Conservation (phyloP, 2,329 filamentous ascomycete species). For the Capronia coronata region DNA sequence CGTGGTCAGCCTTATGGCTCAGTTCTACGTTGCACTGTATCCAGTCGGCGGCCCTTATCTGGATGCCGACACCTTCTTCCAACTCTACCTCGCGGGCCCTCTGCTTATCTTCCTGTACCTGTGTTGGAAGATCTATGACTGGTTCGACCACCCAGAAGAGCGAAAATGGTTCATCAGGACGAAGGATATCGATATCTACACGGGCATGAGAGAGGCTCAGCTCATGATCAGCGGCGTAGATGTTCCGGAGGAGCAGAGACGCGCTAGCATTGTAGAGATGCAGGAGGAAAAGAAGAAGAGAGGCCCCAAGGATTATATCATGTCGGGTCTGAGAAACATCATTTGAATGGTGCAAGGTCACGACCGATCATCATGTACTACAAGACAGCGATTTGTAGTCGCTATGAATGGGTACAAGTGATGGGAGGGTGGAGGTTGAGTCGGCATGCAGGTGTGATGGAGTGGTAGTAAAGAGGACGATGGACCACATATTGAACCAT, state of each 20-base stretch:
- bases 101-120: constrained; percentile 26
- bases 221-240: constrained; percentile 28
- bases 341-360: constrained; percentile 18
- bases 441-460: constrained; percentile 3
- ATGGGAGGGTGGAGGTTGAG: constrained; percentile 6
- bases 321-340: constrained; percentile 18
- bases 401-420: constrained; percentile 10
- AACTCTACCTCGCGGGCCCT: constrained; percentile 27
- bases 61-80: constrained; percentile 26
- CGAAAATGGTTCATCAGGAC: constrained; percentile 31
- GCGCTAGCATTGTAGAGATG: constrained; percentile 33
- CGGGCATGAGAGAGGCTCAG: constrained; percentile 32
- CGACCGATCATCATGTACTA: constrained; percentile 12
- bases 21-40: constrained; percentile 83
- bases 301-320: constrained; percentile 22
- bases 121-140: constrained; percentile 25
- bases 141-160: constrained; percentile 29
- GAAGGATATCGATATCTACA: constrained; percentile 35
- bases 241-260: constrained; percentile 29
- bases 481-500: background rate
- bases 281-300: constrained; percentile 30
- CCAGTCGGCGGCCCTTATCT: constrained; percentile 50
- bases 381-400: constrained; percentile 6
- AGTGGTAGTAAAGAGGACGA: background rate
- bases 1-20: constrained; percentile 65